Conservation (phyloP, 805 yeast species). For the Saccharomycopsis sp. region DNA sequence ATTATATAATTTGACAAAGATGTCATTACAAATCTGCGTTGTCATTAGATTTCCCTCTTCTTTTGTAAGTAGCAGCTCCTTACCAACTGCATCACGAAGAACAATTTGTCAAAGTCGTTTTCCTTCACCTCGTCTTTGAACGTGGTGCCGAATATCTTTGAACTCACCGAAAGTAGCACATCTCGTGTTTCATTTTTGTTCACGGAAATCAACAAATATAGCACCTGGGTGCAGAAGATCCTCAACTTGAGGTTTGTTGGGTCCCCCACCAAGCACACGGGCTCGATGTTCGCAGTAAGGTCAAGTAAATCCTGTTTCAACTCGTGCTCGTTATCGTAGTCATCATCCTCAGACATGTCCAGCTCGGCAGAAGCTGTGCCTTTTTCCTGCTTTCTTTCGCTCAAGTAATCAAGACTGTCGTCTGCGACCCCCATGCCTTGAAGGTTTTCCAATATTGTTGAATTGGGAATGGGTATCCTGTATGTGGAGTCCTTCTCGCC, state of each 20-base stretch:
- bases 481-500: conserved; percentile 45
- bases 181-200: conserved; percentile 17
- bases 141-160: conserved; percentile 34
- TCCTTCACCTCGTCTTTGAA: conserved; percentile 31
- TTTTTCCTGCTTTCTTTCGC: not conserved
- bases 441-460: conserved; percentile 11
- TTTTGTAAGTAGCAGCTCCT: conserved; percentile 23
- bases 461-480: conserved; percentile 27
- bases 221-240: conserved; percentile 40
- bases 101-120: conserved; percentile 38
- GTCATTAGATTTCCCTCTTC: not conserved
- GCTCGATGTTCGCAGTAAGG: conserved; percentile 32
- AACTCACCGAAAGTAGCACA: conserved; percentile 37
- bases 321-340: conserved; percentile 21
- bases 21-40: conserved; percentile 3
- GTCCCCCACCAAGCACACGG: conserved; percentile 39
- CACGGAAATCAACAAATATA: conserved; percentile 17
- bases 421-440: conserved; percentile 15
- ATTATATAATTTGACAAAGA: not conserved
- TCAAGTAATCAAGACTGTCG: not conserved
- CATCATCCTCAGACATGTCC: no score
- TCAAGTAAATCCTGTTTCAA: conserved; percentile 25
- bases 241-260: conserved; percentile 38
- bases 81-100: conserved; percentile 33
- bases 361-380: no score